Conservation (phyloP, 2,329 filamentous ascomycete genomes). For the Ophiostoma sp. region DNA sequence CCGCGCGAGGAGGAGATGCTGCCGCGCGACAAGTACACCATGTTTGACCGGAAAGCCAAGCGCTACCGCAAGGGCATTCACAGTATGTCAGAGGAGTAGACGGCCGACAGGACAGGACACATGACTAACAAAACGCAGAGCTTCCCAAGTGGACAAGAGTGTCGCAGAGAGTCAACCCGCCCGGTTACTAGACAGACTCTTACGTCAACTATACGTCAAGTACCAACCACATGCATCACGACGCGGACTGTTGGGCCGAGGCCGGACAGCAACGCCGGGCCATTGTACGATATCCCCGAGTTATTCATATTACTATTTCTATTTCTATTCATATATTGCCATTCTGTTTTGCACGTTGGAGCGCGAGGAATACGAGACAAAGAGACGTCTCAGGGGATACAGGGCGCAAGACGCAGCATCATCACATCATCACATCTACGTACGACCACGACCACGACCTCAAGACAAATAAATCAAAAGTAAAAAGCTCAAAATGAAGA, state of each 20-base stretch:
- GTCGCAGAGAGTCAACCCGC: slow-evolving; percentile 87
- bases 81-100: slow-evolving; percentile 58
- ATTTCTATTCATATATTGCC: background rate
- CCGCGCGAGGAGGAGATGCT: slow-evolving; percentile 93
- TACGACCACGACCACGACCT: background rate
- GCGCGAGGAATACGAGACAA: background rate
- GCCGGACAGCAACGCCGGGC: slow-evolving; percentile 2
- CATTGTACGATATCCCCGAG: slow-evolving; percentile 25
- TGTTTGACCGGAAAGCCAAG: slow-evolving; percentile 95
- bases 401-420: background rate
- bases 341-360: background rate
- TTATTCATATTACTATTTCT: background rate
- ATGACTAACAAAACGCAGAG: slow-evolving; percentile 46
- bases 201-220: background rate
- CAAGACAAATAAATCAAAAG: background rate
- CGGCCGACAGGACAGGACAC: background rate
- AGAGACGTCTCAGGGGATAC: background rate
- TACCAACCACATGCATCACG: background rate
- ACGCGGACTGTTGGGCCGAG: background rate
- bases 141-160: slow-evolving; percentile 92
- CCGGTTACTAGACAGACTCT: slow-evolving; percentile 63
- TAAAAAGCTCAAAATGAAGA: background rate
- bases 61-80: slow-evolving; percentile 95
- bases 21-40: slow-evolving; percentile 93
- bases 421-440: background rate